Evolutionary conservation across 2,329 filamentous ascomycete species (phyloP), one percentile per base, ranked within the genome.

Genomic region (Rasamsonia emersonii): DNA sequence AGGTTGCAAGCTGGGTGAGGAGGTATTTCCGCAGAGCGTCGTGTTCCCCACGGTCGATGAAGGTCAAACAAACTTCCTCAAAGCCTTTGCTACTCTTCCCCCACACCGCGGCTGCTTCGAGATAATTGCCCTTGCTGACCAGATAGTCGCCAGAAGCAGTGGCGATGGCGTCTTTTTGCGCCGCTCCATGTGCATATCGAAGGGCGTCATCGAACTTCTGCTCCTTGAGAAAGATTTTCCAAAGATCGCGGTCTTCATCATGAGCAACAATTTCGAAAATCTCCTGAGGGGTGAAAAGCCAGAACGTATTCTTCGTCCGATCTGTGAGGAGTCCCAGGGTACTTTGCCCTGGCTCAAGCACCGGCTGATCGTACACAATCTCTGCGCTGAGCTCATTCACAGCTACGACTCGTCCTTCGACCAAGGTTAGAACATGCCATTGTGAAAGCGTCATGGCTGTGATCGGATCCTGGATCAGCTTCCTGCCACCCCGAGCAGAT

Each of bases 11-110:
- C 59, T 93, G 95, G 0, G 86, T 83, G 14, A 89, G 59, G 4
- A 98, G 70, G 50, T 98, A 98, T 50, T 84, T 89, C 28, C 89
- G 77, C 42, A 98, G 61, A 2, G 91, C 89, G 63, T 96, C 89
- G 35, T 86, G 81, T 56, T 96, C 86, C 23, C 79, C 79, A 42
- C 83, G 81, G 58, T 96, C 88, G 43, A 98, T 88, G 49, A 98
- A 83, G 1, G 77, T 79, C 20, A 98, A 68, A 14, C 88, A 88
- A 27, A 98, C 89, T 53, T 98, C 86, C 54, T 98, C 91, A 45
- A 98, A 98, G 0, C 86, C 79, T 63, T 96, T 96, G 54, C 84
- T 95, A 60, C 91, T 96, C 56, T 86, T 86, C 9, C 91, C 91
- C 55, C 94, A 95, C 2, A 96, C 77, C 7, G 77, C 74, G 1